These are phyloP conservation scores for Mangifera indica DNA, from an alignment of 345 rosid genomes.

Conservation along the genomic window DNA sequence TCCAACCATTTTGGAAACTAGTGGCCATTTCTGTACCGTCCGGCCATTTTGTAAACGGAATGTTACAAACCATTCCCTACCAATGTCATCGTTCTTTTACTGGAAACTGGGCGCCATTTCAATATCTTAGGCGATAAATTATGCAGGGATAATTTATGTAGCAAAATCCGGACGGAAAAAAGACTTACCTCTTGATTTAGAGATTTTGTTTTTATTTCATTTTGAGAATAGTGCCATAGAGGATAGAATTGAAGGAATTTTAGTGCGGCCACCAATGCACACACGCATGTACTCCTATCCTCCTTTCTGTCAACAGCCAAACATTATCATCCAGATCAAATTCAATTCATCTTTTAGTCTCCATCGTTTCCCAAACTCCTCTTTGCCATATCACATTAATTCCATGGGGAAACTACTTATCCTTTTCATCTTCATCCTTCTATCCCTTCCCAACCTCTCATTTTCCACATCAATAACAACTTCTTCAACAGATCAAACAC, in stretches of 20 bases:
- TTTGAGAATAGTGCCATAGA: constrained; percentile 20
- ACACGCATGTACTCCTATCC: constrained; percentile 9
- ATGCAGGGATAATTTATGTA: background rate
- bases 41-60: too few relatives aligned
- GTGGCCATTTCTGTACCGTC: too few relatives aligned
- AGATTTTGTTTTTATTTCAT: background rate
- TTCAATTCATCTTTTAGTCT: background rate
- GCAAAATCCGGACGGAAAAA: background rate
- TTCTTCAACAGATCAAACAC: constrained; percentile 31
- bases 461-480: background rate
- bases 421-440: constrained; percentile 13
- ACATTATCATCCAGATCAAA: background rate
- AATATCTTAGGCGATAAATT: too few relatives aligned
- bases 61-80: too few relatives aligned
- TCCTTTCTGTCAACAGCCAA: background rate
- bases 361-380: background rate
- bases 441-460: constrained; percentile 12
- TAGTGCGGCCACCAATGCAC: constrained; percentile 32
- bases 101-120: too few relatives aligned
- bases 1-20: too few relatives aligned
- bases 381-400: background rate
- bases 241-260: constrained; percentile 15
- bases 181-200: background rate
- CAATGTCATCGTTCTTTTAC: too few relatives aligned
- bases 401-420: background rate